Evolutionary conservation across 805 yeast genomes (phyloP).

Genomic region (Ogataea sp.): DNA sequence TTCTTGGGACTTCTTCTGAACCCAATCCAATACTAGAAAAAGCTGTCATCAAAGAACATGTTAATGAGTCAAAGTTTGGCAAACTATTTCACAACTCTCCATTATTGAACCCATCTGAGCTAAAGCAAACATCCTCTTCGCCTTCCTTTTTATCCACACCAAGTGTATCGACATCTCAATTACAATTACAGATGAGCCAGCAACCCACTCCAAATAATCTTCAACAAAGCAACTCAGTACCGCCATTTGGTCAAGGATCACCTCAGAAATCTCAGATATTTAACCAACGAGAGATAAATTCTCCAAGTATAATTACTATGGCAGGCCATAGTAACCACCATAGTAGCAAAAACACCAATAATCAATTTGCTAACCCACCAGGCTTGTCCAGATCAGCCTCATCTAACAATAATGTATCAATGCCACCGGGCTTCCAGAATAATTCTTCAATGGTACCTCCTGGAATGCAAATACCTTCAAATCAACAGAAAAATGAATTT

Average conservation of each 20-base stretch:
- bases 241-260: no score
- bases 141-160: not conserved
- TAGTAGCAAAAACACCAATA: no score
- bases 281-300: no score
- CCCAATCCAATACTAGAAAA: not conserved
- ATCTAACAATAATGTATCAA: not conserved
- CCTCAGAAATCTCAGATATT: no score
- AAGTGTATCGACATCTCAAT: not conserved
- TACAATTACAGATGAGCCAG: not conserved
- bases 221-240: no score
- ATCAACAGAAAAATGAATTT: not conserved
- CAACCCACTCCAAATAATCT: not conserved
- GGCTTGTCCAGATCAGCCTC: not conserved
- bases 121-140: not conserved
- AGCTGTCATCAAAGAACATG: conserved; percentile 1
- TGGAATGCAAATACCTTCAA: conserved; percentile 1
- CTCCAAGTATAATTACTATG: no score
- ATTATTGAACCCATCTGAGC: not conserved
- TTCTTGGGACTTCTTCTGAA: conserved; percentile 4
- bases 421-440: not conserved
- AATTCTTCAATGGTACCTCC: conserved; percentile 3
- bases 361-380: no score
- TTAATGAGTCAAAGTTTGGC: conserved; percentile 14
- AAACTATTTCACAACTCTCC: conserved; percentile 6
- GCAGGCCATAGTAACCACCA: no score